Base-by-base conservation (phyloP, 495 filamentous ascomycete genomes). In the Oidiodendron maius region DNA sequence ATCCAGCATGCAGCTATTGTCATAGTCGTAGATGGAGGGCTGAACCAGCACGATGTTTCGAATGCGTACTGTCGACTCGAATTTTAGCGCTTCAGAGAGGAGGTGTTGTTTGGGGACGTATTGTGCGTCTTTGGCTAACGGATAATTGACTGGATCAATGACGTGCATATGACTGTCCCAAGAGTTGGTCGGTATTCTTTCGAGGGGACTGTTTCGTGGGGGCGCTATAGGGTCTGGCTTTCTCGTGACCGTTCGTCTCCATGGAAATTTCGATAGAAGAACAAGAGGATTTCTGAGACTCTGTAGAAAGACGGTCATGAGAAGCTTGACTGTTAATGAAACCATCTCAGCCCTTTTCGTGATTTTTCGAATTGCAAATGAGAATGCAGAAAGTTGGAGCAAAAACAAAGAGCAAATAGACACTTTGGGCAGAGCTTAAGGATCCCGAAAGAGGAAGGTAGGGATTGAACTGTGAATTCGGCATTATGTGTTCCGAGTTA, bases 101-200 rank as follows among this genome's bases (percentile, higher is more conserved):
- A 64, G 64, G 51, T 71, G 64, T 26, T 59, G 43, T n/a, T 59
- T 51, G 12, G 70, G 67, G 17, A 62, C 52, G 55, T 72, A 72
- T 46, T 62, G 61, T 55, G 47, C 38, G n/a, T 38, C 28, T 17
- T 64, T 53, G 12, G 61, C 57, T 18, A 72, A 40, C 12, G 67
- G 70, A 50, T 63, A 71, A 3, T 58, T 61, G 15, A 56, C 50
- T 6, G 70, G 67, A 45, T 75, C 74, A 42, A 74, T 63, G 44
- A 74, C 66, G 53, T 77, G 74, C 69, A 77, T 75, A 48, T 77
- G 74, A 30, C 68, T 71, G 55, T 76, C 72, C 74, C 74, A 77
- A 50, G 70, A 61, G 9, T 53, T 46, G 10, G 46, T 45, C 13
- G 71, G 70, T n/a, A 37, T 37, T 17, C 8, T 9, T 34, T 34